Evolutionary conservation across 2,329 filamentous ascomycete species (phyloP), one percentile per base, ranked within the genome.

Genomic region (Pseudocercospora fijiensis): DNA sequence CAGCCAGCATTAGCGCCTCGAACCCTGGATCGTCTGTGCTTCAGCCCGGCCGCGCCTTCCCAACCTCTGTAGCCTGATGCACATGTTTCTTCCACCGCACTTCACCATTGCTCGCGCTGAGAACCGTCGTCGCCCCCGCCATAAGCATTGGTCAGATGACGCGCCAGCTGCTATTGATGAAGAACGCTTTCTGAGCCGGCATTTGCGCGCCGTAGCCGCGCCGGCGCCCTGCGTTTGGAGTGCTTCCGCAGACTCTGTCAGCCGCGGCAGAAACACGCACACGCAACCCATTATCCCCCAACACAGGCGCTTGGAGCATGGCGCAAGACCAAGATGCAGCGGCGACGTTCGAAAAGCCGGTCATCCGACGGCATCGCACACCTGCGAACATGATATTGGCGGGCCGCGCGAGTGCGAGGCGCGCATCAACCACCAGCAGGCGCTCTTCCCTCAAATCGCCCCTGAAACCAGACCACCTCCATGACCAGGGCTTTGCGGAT

Each of bases 331-430:
- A 41, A 10, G 20, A 41, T 41, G 53, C n/a, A 10, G 13, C 28
- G 2, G 18, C 53, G n/a, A 33, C 53, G 20, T 56, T 56, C 24
- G 53, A 56, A 13, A 33, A 41, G 53, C 53, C 53, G 5, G 53
- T 56, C 53, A 56, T 56, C 24, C 11, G 53, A 26, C 53, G 53
- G 7, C 53, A 56, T 26, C 53, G 53, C 28, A 56, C 53, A 10
- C 53, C 53, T 10, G 53, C 53, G 4, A 56, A 3, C 24, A 7
- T 37, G 18, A 30, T 56, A 5, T 20, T 56, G 26, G 18, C 53
- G 2, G 7, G 7, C 11, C 8, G 53, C 28, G n/a, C n/a, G 27
- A 41, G 22, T 26, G 30, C 53, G 53, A 37, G 53, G 28, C 53
- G 53, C 28, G 30, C 53, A 16, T 56, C 53, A 8, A 56, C 53